Base-by-base conservation (phyloP, 768 basidiomycete species). In the Boletus reticulatus region DNA sequence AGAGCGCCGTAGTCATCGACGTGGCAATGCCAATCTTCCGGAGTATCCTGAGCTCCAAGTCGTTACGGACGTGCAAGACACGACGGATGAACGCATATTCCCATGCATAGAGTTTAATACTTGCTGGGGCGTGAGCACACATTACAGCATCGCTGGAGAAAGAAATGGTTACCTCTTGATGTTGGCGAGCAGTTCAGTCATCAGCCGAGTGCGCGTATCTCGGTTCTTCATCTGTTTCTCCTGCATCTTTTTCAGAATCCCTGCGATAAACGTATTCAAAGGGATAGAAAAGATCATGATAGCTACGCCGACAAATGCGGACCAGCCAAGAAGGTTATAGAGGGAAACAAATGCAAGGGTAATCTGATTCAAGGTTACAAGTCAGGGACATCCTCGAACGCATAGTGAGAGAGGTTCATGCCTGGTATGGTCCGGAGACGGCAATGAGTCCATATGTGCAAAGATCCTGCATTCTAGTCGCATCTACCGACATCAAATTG, bases 101-200 rank as follows among this genome's bases (percentile, higher is more conserved):
- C 96, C 96, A 98, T 4, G 90, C 92, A 70, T 96, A 96, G 6
- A 94, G 74, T 67, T 94, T 93, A 69, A 94, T 92, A 59, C 89
- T 91, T 55, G 12, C n/a, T 0, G 3, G 24, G n/a, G n/a, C 6
- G 41, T 62, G 38, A 49, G 53, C 34, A 12, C 14, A 3, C 3
- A 4, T n/a, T 16, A 13, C 7, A 8, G 0, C 4, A 11, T 19
- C 4, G 3, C n/a, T 13, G 34, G 16, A 48, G 31, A 8, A 43
- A 11, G 27, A 14, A 14, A 24, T 34, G 34, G 58, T 45, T 39
- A 84, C 87, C 87, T 92, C 67, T 89, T 88, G 65, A 98, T 97
- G 67, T 96, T 98, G 54, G 84, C 81, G 6, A 98, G 75, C n/a
- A 98, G 77, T 73, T 98, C 95, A 61, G 84, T 94, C 95, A 98